Base-by-base conservation (phyloP, 2,329 filamentous ascomycete genomes). In the Zymoseptoria ardabiliae region DNA sequence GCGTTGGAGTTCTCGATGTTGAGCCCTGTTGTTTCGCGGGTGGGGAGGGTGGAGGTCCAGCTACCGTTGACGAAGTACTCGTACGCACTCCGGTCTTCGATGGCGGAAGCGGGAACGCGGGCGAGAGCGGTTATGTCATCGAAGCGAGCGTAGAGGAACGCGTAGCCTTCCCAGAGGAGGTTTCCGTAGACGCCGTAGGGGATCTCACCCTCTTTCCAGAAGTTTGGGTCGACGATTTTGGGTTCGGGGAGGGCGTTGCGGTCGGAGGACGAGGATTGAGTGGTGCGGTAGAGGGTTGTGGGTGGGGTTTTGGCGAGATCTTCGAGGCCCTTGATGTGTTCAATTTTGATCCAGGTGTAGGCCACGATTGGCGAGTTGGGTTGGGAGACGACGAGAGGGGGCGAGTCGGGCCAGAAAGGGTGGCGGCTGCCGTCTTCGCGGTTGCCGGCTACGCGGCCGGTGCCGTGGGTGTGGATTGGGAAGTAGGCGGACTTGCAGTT, bases 1-100 rank as follows among this genome's bases (percentile, higher is more conserved):
- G 63, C 63, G 28, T 60, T 60, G 5, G 61, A 63, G 57, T 70
- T 67, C 2, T 58, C 53, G 9, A 69, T 66, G 20, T 60, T 52
- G 1, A 60, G 53, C 0, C 60, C 62, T 2, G 56, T 53, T 17
- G 60, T 58, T 2, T 51, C 60, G 4, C 58, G 57, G 4, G 30
- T 35, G 10, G 62, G 60, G 25, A 55, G 52, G 10, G 30, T 28
- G n/a, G 49, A 20, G 5, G 62, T 64, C 62, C 62, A 64, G 11
- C 35, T 25, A 1, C 56, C 58, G 5, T 62, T 55, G 13, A 64
- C 60, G 55, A 60, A 64, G 22, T 62, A 64, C 35, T 61, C 57
- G 30, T 61, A 63, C 1, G 61, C 61, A 11, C 19, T 23, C 1
- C 54, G 57, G 30, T 63, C 51, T 41, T 65, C 63, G n/a, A 63